Evolutionary conservation across 768 basidiomycete genomes (phyloP).

Genomic region (Candolleomyces eurysporus): DNA sequence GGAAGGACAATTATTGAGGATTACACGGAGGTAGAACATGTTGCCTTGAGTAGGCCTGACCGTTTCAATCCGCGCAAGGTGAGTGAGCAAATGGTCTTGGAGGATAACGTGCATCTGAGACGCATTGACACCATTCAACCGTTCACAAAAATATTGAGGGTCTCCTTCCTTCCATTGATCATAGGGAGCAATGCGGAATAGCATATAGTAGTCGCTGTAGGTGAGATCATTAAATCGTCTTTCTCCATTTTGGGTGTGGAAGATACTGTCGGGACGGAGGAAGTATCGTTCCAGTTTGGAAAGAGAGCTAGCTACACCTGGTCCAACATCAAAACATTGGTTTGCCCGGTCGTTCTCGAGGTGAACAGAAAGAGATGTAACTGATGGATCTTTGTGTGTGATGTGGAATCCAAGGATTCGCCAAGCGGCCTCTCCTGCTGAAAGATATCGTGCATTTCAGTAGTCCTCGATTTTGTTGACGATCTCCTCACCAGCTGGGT

Average conservation of each 20-base stretch:
- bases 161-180: background rate
- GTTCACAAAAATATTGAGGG: conserved; percentile 7
- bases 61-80: conserved; percentile 22
- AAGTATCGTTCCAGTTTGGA: too few species aligned
- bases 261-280: conserved; percentile 7
- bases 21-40: conserved; percentile 27
- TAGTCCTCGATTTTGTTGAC: too few species aligned
- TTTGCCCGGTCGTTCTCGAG: too few species aligned
- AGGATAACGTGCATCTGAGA: background rate
- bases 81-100: background rate
- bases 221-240: background rate
- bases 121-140: conserved; percentile 17
- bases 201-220: background rate
- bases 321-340: too few species aligned
- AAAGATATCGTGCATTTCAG: too few species aligned
- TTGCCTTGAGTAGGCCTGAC: conserved; percentile 28
- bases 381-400: too few species aligned
- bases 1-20: conserved; percentile 20
- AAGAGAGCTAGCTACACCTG: too few species aligned
- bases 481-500: too few species aligned
- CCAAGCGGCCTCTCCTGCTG: too few species aligned
- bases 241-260: background rate
- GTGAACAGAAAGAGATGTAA: too few species aligned
- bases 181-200: background rate
- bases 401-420: too few species aligned